A percentile compares a stretch with the other conserved stretches of the same genome.
Conservation (phyloP, 2,329 filamentous ascomycete genomes). For the Plectosphaerella sp. region DNA sequence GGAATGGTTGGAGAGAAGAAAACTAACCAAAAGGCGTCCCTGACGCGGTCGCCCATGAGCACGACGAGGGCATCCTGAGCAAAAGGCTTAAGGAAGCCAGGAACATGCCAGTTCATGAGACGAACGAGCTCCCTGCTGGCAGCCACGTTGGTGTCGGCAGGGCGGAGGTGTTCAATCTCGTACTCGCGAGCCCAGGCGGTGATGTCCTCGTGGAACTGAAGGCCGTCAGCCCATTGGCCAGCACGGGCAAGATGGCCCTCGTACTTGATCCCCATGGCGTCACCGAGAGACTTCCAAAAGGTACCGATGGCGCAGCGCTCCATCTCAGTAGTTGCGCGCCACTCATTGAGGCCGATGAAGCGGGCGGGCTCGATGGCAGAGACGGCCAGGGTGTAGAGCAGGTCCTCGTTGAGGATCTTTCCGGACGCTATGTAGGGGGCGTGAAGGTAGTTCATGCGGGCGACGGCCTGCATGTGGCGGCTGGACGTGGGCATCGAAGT, state of each 20-base stretch:
- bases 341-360: conserved; percentile 65
- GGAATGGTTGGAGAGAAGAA: not conserved
- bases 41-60: conserved; percentile 60
- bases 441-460: conserved; percentile 35
- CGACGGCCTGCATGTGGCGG: conserved; percentile 26
- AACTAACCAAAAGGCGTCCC: conserved; percentile 60
- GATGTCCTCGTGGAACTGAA: conserved; percentile 48
- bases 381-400: conserved; percentile 41
- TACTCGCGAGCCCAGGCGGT: conserved; percentile 47
- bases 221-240: conserved; percentile 39
- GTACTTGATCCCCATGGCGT: conserved; percentile 63
- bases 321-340: conserved; percentile 62
- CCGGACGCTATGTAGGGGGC: conserved; percentile 27
- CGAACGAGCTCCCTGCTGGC: conserved; percentile 56
- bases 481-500: not conserved
- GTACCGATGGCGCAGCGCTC: conserved; percentile 64
- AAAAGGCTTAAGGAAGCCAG: conserved; percentile 38
- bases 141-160: conserved; percentile 40
- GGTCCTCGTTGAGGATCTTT: conserved; percentile 30
- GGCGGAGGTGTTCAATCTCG: conserved; percentile 55
- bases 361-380: conserved; percentile 62
- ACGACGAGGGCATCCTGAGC: conserved; percentile 48
- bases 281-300: conserved; percentile 68
- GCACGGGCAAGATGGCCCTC: conserved; percentile 27
- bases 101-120: conserved; percentile 53